phyloP scores from a whole-genome alignment of 306 rosid species.

The Senna tora region DNA sequence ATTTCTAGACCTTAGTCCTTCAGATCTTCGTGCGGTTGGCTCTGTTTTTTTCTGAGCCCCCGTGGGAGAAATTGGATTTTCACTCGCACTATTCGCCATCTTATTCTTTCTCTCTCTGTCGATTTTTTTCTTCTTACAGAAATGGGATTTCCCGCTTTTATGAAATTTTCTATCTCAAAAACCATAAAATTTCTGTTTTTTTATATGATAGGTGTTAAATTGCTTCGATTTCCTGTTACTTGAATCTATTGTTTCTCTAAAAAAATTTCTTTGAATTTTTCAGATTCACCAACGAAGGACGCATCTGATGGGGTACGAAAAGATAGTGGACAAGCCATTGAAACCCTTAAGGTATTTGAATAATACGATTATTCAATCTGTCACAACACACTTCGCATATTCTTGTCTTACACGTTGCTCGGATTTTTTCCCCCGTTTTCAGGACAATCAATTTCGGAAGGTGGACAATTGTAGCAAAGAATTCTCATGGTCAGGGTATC shows the following conservation, averaged over 20 bases:
- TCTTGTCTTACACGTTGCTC: background rate
- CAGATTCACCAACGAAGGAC: conserved; percentile 45
- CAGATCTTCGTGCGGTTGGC: background rate
- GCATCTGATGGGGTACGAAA: conserved; percentile 36
- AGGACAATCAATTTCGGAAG: conserved; percentile 56
- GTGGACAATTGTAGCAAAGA: conserved; percentile 40
- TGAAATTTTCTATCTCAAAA: background rate
- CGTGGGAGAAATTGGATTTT: background rate
- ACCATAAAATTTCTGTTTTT: background rate
- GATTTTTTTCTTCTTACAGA: background rate
- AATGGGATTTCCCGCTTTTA: background rate
- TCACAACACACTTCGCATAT: background rate
- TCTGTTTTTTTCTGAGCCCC: background rate
- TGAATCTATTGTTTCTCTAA: background rate
- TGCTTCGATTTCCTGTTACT: background rate
- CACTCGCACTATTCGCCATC: background rate
- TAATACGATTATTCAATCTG: conserved; percentile 16
- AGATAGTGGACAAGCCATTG: conserved; percentile 38
- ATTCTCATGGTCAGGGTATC: conserved; percentile 72
- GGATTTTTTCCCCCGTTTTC: background rate
- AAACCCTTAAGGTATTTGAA: conserved; percentile 56
- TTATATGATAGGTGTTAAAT: background rate
- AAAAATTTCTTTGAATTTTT: conserved; percentile 1
- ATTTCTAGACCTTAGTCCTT: background rate
- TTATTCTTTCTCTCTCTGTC: background rate